phyloP scores from a whole-genome alignment of 805 yeast species.

The Yarrowia hollandica region DNA sequence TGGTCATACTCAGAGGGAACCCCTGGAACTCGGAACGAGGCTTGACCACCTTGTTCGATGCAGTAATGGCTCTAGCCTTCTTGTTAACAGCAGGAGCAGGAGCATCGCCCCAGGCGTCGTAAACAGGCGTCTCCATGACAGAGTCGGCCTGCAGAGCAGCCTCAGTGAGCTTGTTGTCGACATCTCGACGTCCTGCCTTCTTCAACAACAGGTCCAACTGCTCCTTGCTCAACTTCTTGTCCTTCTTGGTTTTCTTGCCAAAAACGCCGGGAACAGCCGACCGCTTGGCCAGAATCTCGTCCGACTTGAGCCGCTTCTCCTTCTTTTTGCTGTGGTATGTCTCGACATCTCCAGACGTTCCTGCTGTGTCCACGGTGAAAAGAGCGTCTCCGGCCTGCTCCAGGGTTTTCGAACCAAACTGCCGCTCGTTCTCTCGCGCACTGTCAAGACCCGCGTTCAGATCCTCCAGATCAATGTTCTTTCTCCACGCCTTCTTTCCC shows the following conservation, averaged over 20 bases:
- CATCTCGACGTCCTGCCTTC: slow-evolving; percentile 70
- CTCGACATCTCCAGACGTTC: slow-evolving; percentile 46
- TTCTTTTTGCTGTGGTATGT: slow-evolving; percentile 36
- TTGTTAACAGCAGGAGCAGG: not conserved
- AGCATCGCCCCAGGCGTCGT: slow-evolving; percentile 70
- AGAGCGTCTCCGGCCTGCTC: slow-evolving; percentile 50
- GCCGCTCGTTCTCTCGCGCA: slow-evolving; percentile 57
- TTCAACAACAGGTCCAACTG: slow-evolving; percentile 68
- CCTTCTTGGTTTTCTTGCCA: slow-evolving; percentile 41
- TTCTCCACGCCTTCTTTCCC: slow-evolving; percentile 91
- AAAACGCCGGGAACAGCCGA: slow-evolving; percentile 74
- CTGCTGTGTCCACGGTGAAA: slow-evolving; percentile 67
- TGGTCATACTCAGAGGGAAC: slow-evolving; percentile 2
- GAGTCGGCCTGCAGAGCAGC: slow-evolving; percentile 68
- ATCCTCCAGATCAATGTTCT: slow-evolving; percentile 83
- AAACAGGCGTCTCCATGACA: slow-evolving; percentile 49
- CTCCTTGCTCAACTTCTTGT: slow-evolving; percentile 53
- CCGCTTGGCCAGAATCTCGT: slow-evolving; percentile 70
- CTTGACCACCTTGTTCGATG: slow-evolving; percentile 12
- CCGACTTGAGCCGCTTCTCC: slow-evolving; percentile 53
- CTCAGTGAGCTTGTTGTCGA: slow-evolving; percentile 49
- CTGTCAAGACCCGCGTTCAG: slow-evolving; percentile 70
- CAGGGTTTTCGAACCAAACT: slow-evolving; percentile 38
- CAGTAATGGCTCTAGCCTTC: not conserved
- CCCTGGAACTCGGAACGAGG: slow-evolving; percentile 22